Conservation (phyloP, 169 alveolate genomes). For the Eimeria tenella region DNA sequence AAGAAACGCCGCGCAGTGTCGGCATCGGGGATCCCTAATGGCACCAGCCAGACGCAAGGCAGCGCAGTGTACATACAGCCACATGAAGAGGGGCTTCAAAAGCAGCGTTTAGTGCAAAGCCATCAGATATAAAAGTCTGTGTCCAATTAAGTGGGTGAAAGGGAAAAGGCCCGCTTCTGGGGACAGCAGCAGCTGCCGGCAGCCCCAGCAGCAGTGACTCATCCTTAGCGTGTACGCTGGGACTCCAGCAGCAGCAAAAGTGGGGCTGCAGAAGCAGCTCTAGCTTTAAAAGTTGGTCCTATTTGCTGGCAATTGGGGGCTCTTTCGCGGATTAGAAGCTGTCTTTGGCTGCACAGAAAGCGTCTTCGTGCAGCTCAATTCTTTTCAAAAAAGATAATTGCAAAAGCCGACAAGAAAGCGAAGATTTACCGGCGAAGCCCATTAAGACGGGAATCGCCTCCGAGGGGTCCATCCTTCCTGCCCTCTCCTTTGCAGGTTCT, state of each 20-base stretch:
- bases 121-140: too few species aligned
- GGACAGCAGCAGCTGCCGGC: background rate
- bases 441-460: constrained; percentile 50
- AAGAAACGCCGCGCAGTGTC: constrained; percentile 34
- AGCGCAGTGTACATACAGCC: background rate
- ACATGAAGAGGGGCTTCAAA: background rate
- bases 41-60: background rate
- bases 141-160: background rate
- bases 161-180: background rate
- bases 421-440: constrained; percentile 46
- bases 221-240: background rate
- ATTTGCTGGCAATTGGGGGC: too few species aligned
- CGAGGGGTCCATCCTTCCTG: constrained; percentile 32
- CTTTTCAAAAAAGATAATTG: too few species aligned
- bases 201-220: background rate
- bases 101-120: too few species aligned
- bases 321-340: too few species aligned
- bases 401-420: background rate
- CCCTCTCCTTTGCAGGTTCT: background rate
- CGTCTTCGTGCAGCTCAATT: too few species aligned
- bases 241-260: background rate
- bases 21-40: constrained; percentile 33
- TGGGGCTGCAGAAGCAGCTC: background rate
- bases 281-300: too few species aligned
- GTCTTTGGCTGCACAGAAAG: too few species aligned